These are phyloP conservation scores for Glaciozyma antarctica DNA, from an alignment of 768 basidiomycete genomes.

Conservation along the genomic window DNA sequence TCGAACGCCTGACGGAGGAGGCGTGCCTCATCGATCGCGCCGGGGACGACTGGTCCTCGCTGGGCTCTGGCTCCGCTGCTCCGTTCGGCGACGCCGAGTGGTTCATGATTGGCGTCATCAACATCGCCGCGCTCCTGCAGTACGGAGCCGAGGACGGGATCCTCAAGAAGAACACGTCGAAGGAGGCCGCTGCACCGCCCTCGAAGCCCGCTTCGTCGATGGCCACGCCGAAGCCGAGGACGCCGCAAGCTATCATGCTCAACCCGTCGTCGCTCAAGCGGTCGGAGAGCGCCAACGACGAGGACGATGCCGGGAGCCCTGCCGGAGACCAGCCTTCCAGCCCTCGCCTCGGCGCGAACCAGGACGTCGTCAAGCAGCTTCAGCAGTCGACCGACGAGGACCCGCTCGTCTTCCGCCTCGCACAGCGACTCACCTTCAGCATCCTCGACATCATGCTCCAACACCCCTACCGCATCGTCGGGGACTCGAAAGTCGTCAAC, in stretches of 20 bases:
- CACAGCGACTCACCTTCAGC: slow-evolving; percentile 66
- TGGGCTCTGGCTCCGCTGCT: slow-evolving; percentile 39
- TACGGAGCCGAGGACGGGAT: slow-evolving; percentile 70
- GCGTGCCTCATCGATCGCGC: slow-evolving; percentile 8
- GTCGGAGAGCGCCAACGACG: background rate
- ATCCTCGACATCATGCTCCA: slow-evolving; percentile 64
- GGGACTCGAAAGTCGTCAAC: slow-evolving; percentile 52
- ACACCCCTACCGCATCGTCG: slow-evolving; percentile 47
- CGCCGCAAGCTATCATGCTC: slow-evolving; percentile 30
- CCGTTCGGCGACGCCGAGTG: slow-evolving; percentile 54
- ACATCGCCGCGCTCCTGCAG: slow-evolving; percentile 71
- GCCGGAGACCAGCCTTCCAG: background rate
- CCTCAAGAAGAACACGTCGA: slow-evolving; percentile 46
- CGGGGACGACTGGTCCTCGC: background rate
- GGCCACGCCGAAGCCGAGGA: background rate
- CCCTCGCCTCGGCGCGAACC: background rate
- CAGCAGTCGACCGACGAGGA: slow-evolving; percentile 42
- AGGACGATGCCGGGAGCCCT: background rate
- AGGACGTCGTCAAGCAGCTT: slow-evolving; percentile 32
- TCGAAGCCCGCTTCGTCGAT: background rate
- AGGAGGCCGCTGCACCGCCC: background rate
- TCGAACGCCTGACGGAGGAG: slow-evolving; percentile 48
- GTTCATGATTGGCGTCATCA: slow-evolving; percentile 91
- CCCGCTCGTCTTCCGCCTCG: slow-evolving; percentile 60
- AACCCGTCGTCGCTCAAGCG: slow-evolving; percentile 13